Percentiles rank a stretch among this genome's conserved stretches.
Evolutionary conservation across 805 yeast genomes (phyloP).

Genomic region (Saccharomycopsis guyanensis): DNA sequence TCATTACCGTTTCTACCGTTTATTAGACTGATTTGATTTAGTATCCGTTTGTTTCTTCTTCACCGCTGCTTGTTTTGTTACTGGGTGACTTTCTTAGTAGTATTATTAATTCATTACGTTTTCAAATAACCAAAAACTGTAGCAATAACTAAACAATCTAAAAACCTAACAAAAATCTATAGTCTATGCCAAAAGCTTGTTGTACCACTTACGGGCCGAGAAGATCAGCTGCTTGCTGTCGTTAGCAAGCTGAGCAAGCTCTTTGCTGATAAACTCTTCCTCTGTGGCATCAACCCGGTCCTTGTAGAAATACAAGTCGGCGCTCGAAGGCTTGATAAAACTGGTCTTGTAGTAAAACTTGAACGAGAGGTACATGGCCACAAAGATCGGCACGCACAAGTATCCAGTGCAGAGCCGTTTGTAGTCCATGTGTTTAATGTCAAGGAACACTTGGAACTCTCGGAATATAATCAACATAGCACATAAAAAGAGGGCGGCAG

Average conservation of each 20-base stretch:
- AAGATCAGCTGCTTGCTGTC: neutral
- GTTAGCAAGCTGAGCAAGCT: slow-evolving; percentile 4
- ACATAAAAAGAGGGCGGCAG: slow-evolving; percentile 32
- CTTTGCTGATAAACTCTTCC: slow-evolving; percentile 23
- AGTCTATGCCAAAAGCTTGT: neutral
- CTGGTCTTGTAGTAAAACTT: slow-evolving; percentile 33
- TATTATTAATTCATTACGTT: no score
- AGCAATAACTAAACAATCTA: no score
- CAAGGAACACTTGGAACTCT: slow-evolving; percentile 37
- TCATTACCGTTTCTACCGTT: neutral
- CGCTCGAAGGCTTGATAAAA: slow-evolving; percentile 28
- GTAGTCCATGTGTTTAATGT: slow-evolving; percentile 32
- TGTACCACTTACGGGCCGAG: neutral
- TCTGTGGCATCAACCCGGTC: slow-evolving; percentile 40
- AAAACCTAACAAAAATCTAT: no score
- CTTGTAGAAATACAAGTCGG: slow-evolving; percentile 36
- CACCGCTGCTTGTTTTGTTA: neutral
- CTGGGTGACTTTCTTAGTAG: neutral
- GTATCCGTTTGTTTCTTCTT: no score
- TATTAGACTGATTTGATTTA: neutral
- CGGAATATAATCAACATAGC: slow-evolving; percentile 32
- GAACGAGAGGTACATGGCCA: slow-evolving; percentile 31
- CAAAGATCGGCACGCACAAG: slow-evolving; percentile 29
- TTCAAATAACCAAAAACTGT: no score
- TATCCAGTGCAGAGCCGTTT: slow-evolving; percentile 35